Conservation (phyloP, 371 early-diverging fungal species). For the Mucor plumbeus region DNA sequence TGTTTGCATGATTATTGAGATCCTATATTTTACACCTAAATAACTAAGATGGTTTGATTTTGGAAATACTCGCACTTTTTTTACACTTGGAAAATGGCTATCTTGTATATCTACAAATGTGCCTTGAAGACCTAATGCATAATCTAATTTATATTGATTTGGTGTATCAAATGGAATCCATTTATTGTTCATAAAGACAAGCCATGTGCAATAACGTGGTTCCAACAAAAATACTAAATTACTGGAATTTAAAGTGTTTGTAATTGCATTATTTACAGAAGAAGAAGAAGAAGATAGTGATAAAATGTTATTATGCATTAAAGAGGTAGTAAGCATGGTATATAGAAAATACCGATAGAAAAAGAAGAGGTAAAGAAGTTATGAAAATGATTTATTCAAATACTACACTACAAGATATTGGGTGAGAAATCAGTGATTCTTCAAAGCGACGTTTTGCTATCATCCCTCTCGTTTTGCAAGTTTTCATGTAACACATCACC, state of each 20-base stretch:
- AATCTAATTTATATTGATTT: conserved; percentile 40
- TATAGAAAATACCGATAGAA: neutral
- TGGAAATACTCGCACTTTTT: conserved; percentile 44
- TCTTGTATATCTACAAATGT: conserved; percentile 47
- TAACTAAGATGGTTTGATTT: conserved; percentile 40
- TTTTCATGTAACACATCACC: conserved; percentile 42
- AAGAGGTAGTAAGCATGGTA: neutral
- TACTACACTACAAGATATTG: neutral
- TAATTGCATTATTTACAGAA: neutral
- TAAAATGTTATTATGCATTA: neutral
- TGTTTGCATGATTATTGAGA: conserved; percentile 45
- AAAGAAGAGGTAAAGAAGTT: neutral
- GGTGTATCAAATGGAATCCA: conserved; percentile 44
- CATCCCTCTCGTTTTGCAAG: neutral
- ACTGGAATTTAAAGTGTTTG: neutral
- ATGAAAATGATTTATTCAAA: neutral
- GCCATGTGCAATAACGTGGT: conserved; percentile 21
- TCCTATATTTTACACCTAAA: conserved; percentile 43
- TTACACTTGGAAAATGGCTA: conserved; percentile 42
- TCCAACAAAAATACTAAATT: neutral
- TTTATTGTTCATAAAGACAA: conserved; percentile 43
- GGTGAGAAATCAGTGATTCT: neutral
- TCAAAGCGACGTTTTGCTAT: neutral
- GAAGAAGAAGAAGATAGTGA: neutral
- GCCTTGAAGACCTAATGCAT: conserved; percentile 38